Evolutionary conservation across 2,329 filamentous ascomycete genomes (phyloP), one percentile per base, ranked within the genome.

Genomic region (Fusarium pseudograminearum): DNA sequence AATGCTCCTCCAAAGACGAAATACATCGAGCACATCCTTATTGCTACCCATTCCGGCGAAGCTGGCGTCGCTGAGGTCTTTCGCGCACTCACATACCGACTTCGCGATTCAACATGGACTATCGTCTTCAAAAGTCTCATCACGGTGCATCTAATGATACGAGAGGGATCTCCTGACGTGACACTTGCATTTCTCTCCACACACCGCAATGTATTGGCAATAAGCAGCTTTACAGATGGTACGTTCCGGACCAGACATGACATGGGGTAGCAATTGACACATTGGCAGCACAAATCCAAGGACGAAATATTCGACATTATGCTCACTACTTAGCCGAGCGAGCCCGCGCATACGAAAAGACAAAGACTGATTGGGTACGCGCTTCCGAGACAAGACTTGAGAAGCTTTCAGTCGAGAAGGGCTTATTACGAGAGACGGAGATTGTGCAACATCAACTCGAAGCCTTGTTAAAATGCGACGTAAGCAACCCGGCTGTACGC

Each of bases 41-140:
- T 98, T 72, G 95, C 96, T 69, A 99, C 96, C 38, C 93, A 98
- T 82, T 91, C 94, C 24, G 96, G 94, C 73, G 96, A 99, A 82
- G 92, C 93, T 56, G 96, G 95, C 72, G 93, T 99, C 64, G 95
- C 91, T 64, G 96, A 99, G 83, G 93, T 99, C 77, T 98, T 99
- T 80, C 91, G 96, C 65, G 93, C 94, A 42, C 85, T 99, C 57
- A 94, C 97, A 78, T 89, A 93, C 78, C 90, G 96, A 54, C 82
- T 99, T 72, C 91, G 94, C 78, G 96, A 99, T 80, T 95, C 95
- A 73, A 97, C 96, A 85, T 99, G 96, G 96, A 99, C 96, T n/a
- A 94, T 98, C 61, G 95, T 97, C 70, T 97, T 98, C 90, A 99
- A 99, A 84, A 91, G 93, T 74, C 85, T 99, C 72, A 97, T 98